phyloP scores from a whole-genome alignment of 1,284 basidiomycete genomes.

The Marasmius fiardii region DNA sequence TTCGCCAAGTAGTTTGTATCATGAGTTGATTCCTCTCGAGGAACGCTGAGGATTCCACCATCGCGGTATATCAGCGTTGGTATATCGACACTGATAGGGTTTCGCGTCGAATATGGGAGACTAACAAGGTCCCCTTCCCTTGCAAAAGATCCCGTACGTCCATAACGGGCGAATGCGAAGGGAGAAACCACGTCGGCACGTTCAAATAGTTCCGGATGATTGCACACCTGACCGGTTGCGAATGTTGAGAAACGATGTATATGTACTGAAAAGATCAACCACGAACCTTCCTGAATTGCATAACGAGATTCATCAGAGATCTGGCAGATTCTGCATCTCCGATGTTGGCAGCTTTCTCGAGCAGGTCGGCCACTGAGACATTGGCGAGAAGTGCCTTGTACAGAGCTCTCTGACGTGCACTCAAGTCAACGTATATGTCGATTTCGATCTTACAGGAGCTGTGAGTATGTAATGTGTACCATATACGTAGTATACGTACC shows the following conservation, averaged over 20 bases:
- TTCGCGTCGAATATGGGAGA: constrained; percentile 83
- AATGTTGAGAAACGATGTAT: neutral
- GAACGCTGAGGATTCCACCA: constrained; percentile 72
- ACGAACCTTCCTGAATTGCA: constrained; percentile 96
- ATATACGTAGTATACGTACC: constrained; percentile 37
- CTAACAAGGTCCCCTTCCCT: constrained; percentile 86
- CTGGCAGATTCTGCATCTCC: constrained; percentile 89
- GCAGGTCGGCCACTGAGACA: constrained; percentile 92
- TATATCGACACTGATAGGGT: constrained; percentile 79
- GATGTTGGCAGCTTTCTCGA: constrained; percentile 89
- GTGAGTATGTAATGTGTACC: constrained; percentile 1
- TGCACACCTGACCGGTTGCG: constrained; percentile 86
- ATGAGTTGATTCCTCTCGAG: constrained; percentile 55
- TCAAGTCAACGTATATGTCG: constrained; percentile 94
- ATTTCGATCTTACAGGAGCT: constrained; percentile 81
- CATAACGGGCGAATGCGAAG: constrained; percentile 85
- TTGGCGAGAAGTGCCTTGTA: constrained; percentile 91
- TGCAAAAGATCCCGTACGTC: constrained; percentile 75
- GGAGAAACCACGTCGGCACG: constrained; percentile 95
- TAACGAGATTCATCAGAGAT: constrained; percentile 98
- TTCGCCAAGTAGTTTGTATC: constrained; percentile 60
- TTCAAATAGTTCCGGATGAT: constrained; percentile 98
- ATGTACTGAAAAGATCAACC: neutral
- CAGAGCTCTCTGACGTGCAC: constrained; percentile 89
- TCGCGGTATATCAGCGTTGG: constrained; percentile 81